Conservation (phyloP, 176 grass and related monocot genomes). For the Zoysia japonica region DNA sequence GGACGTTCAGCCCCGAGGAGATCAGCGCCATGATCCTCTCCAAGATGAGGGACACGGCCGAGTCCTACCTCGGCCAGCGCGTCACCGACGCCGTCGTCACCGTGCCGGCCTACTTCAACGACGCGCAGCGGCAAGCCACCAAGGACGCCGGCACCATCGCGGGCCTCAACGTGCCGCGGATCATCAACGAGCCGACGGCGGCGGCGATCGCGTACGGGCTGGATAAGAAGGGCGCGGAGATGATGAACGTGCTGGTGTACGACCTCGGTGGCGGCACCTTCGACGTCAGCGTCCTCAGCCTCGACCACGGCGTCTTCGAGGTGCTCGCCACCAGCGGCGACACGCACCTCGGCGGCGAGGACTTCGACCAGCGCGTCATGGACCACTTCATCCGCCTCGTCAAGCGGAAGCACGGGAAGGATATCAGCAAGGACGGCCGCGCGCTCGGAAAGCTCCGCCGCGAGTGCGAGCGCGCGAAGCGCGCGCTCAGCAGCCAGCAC, state of each 20-base stretch:
- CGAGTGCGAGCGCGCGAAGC: conserved; percentile 46
- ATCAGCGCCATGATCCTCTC: conserved; percentile 69
- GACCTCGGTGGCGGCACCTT: conserved; percentile 48
- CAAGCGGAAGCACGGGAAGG: conserved; percentile 34
- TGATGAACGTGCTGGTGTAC: conserved; percentile 32
- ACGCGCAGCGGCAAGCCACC: conserved; percentile 46
- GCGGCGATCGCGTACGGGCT: conserved; percentile 47
- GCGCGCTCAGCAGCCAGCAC: conserved; percentile 46
- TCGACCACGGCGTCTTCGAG: conserved; percentile 73
- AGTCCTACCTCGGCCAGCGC: conserved; percentile 34
- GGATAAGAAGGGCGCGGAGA: conserved; percentile 23
- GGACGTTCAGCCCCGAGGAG: conserved; percentile 76
- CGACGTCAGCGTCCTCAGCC: conserved; percentile 57
- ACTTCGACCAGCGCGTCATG: conserved; percentile 41
- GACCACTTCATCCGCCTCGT: conserved; percentile 45
- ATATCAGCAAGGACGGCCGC: conserved; percentile 32
- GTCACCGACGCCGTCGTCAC: conserved; percentile 39
- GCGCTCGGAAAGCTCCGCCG: conserved; percentile 35
- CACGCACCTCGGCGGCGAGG: conserved; percentile 70
- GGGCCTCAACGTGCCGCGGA: conserved; percentile 39
- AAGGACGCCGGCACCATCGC: conserved; percentile 51
- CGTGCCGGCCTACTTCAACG: conserved; percentile 54
- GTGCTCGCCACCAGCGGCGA: conserved; percentile 69
- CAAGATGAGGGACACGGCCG: conserved; percentile 33
- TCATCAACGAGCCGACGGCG: conserved; percentile 55